Conservation (phyloP, 2,329 filamentous ascomycete genomes). For the Bipolaris sorokiniana region DNA sequence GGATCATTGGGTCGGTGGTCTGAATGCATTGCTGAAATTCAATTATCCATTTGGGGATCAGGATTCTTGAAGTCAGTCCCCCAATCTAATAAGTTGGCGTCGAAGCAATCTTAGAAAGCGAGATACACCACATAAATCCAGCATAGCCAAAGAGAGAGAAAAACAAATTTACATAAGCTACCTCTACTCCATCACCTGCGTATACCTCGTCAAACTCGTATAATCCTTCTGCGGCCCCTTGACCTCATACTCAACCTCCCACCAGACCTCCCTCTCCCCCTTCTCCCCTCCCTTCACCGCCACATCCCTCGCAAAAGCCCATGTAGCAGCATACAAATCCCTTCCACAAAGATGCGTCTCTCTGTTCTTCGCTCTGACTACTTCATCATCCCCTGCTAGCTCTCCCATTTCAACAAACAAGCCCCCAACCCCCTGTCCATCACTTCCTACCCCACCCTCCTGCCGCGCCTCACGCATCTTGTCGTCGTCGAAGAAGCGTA, state of each 20-base stretch:
- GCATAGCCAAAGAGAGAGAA: no score
- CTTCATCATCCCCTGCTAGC: no score
- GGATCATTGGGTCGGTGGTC: constrained; percentile 93
- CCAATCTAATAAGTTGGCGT: neutral
- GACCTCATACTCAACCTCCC: constrained; percentile 49
- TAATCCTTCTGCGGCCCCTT: constrained; percentile 52
- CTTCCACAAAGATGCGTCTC: constrained; percentile 73
- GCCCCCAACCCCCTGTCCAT: constrained; percentile 66
- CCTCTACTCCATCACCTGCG: neutral
- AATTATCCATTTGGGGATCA: constrained; percentile 89
- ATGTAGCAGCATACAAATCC: constrained; percentile 74
- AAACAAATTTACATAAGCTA: no score
- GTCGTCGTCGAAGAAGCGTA: constrained; percentile 29
- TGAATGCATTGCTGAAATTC: constrained; percentile 94
- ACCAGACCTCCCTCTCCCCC: constrained; percentile 30
- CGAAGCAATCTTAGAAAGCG: no score
- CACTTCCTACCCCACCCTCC: constrained; percentile 13
- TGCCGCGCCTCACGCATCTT: constrained; percentile 1
- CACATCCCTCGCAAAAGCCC: constrained; percentile 65
- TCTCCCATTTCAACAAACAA: constrained; percentile 75
- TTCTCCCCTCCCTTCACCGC: neutral
- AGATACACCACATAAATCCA: no score
- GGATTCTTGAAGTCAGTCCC: constrained; percentile 21
- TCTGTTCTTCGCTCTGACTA: constrained; percentile 58
- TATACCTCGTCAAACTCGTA: constrained; percentile 46